Evolutionary conservation across 257 asterid genomes (phyloP).

Genomic region (Lantana camara): DNA sequence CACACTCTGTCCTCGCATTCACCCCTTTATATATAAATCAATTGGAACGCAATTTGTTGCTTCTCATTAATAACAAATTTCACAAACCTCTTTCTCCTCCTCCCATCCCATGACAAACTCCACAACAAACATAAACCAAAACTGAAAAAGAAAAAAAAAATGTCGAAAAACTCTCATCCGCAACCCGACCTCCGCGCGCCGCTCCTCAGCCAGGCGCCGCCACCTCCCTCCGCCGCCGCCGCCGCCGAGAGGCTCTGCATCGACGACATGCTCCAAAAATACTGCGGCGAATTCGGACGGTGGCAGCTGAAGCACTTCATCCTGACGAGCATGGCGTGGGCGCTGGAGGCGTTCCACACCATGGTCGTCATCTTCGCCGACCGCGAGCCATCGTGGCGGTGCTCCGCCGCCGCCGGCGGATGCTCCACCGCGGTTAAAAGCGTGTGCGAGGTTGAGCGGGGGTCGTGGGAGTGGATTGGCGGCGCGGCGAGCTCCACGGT

Average conservation of each 20-base stretch:
- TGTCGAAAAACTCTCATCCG: conserved; percentile 26
- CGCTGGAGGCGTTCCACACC: conserved; percentile 79
- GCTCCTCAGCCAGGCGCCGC: conserved; percentile 33
- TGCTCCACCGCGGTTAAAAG: conserved; percentile 41
- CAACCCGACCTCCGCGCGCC: conserved; percentile 40
- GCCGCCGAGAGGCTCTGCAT: conserved; percentile 48
- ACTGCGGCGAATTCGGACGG: conserved; percentile 84
- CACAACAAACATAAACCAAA: too few relatives aligned
- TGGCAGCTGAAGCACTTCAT: conserved; percentile 86
- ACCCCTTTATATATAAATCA: too few relatives aligned
- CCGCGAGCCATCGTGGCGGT: conserved; percentile 72
- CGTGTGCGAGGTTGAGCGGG: conserved; percentile 57
- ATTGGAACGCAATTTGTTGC: too few relatives aligned
- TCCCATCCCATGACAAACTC: neutral
- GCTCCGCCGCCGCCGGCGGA: conserved; percentile 34
- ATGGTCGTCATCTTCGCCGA: conserved; percentile 94
- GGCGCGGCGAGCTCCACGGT: conserved; percentile 71
- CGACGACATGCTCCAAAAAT: conserved; percentile 64
- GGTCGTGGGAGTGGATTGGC: conserved; percentile 79
- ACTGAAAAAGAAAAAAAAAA: neutral
- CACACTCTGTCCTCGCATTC: too few relatives aligned
- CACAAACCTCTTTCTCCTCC: neutral
- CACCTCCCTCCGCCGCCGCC: neutral
- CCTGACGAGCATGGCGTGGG: conserved; percentile 79
- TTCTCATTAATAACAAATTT: neutral